Base-by-base conservation (phyloP, 257 asterid species). In the Gentiana macrophylla region DNA sequence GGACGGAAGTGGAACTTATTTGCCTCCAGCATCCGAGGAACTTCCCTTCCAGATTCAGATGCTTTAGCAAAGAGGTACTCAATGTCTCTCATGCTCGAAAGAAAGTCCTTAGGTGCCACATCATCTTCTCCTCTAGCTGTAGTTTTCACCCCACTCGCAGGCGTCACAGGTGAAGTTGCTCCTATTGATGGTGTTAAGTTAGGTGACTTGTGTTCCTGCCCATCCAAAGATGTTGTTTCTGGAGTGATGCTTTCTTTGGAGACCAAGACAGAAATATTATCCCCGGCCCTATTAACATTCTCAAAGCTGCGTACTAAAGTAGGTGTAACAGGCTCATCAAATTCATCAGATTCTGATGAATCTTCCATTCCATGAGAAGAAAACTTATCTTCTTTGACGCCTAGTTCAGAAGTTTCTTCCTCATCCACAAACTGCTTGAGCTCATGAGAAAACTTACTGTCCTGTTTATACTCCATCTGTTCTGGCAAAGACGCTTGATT, bases 21-120 rank as follows among this genome's bases (percentile, higher is more conserved):
- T 35, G 99, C 99, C 75, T 92, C 99, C 55, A 92, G 94, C 97
- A 85, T 92, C 72, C 93, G 78, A 1, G 99, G 94, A 57, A 92
- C 93, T 76, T 92, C 97, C 74, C 77, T 77, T 66, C 99, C 99
- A n/a, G 99, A 78, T 52, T 83, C 97, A 61, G 99, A 85, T 32
- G 99, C 97, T 74, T 79, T 83, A 37, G 64, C 70, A 68, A 92
- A 92, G 55, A 88, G 86, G 59, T 58, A 76, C 56, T 85, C 97
- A 45, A 92, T 83, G 46, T 86, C 88, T 71, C 80, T 92, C 73
- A 92, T 76, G 84, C 95, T 88, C 12, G 76, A 69, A 66, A 80
- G 36, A 56, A 88, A 85, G 78, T 88, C 94, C 81, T 88, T 83
- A 5, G 94, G 80, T 11, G 68, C 86, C 70, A 77, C 76, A 65